These are phyloP conservation scores for Talaromyces sp. DNA, from an alignment of 2,329 filamentous ascomycete species.

Conservation along the genomic window DNA sequence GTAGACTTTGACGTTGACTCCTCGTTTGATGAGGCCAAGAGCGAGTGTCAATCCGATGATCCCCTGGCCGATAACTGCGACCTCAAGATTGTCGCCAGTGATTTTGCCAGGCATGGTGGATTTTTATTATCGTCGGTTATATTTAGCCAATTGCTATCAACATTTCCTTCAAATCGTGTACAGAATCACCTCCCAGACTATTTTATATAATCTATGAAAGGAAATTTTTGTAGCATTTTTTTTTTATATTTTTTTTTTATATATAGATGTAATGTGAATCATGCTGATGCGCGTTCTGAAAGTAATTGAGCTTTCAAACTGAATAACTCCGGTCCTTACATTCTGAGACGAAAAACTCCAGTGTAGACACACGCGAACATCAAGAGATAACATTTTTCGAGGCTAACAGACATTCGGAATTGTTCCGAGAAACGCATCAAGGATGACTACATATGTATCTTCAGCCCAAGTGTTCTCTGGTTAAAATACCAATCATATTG, in stretches of 20 bases:
- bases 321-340: not conserved
- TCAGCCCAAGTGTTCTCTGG: too few species aligned
- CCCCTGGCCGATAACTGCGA: constrained; percentile 60
- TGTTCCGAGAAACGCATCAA: not conserved
- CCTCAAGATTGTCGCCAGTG: constrained; percentile 26
- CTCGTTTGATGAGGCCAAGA: constrained; percentile 47
- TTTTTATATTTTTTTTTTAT: too few species aligned
- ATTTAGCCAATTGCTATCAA: not conserved
- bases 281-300: not conserved
- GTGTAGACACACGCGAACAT: not conserved
- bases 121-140: not conserved
- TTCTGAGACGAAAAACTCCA: not conserved
- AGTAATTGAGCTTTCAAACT: not conserved
- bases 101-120: not conserved
- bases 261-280: too few species aligned
- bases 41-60: constrained; percentile 56
- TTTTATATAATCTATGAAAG: too few species aligned
- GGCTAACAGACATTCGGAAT: not conserved
- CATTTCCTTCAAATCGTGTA: not conserved
- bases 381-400: not conserved
- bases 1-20: constrained; percentile 51
- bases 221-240: too few species aligned
- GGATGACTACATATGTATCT: too few species aligned
- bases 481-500: too few species aligned
- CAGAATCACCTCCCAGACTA: too few species aligned